Base-by-base conservation (phyloP, 2,329 filamentous ascomycete genomes). In the Ascocoryne sarcoides region DNA sequence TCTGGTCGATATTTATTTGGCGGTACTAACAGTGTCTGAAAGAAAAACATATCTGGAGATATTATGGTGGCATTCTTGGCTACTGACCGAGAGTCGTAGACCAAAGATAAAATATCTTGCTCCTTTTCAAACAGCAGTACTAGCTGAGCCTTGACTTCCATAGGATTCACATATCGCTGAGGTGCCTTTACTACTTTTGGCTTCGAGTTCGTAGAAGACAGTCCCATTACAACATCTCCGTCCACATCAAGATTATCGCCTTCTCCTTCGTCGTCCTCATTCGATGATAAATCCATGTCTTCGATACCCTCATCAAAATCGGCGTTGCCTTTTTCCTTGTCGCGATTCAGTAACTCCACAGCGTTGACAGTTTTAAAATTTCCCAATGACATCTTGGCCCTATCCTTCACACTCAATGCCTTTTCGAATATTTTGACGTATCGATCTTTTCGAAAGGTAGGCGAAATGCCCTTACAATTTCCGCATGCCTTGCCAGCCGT, bases 371-470 rank as follows among this genome's bases (percentile, higher is more conserved):
- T 50, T 52, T 57, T 81, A 58, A 88, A 75, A 37, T 68, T 71
- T 34, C 67, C 68, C 45, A 84, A 77, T 3, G 79, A 73, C 83
- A 94, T 94, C 46, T 82, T 79, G 31, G 78, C 73, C 59, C 79
- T 78, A 26, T 92, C 79, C 61, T 93, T 94, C 34, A 72, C 64
- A 34, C 72, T 75, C 42, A 95, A 66, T 2, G 83, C 70, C 58
- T 84, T 92, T 59, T 90, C 82, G 62, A 96, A 98, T 39, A 98
- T 88, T 63, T 96, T 98, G 58, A 89, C 83, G 55, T 79, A 92
- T 32, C 83, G 75, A 56, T 98, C 90, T 61, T 94, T 95, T 53
- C 90, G 80, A 63, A 86, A 96, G 2, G 71, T 70, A 9, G 88
- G 89, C 10, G 84, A 89, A 46, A 92, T 76, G 19, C 83, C 84